Conservation (phyloP, 352 stramenopile species). For the Globisporangium ultimum region DNA sequence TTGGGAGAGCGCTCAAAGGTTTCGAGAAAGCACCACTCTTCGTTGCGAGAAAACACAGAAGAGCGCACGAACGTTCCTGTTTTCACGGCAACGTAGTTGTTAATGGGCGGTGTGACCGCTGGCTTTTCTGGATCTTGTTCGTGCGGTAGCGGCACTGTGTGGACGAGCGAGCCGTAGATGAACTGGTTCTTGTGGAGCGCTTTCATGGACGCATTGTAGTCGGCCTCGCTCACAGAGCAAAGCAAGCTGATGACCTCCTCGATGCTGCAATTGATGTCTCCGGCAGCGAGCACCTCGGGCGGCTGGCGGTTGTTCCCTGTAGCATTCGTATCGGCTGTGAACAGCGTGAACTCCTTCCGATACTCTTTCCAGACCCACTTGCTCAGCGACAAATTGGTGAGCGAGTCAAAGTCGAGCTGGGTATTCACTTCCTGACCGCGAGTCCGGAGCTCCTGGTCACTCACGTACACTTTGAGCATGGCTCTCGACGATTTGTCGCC, state of each 20-base stretch:
- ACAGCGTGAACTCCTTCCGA: conserved; percentile 8
- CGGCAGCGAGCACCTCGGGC: background rate
- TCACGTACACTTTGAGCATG: conserved; percentile 3
- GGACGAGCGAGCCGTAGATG: conserved; percentile 50
- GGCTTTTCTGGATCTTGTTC: background rate
- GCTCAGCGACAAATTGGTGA: conserved; percentile 8
- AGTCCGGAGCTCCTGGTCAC: conserved; percentile 6
- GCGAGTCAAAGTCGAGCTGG: conserved; percentile 7
- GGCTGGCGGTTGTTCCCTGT: too few species aligned
- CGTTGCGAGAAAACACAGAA: conserved; percentile 5
- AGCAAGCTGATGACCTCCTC: conserved; percentile 6
- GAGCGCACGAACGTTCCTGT: conserved; percentile 40
- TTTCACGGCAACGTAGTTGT: conserved; percentile 33
- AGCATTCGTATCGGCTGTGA: background rate
- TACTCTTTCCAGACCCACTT: conserved; percentile 8
- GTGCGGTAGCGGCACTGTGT: conserved; percentile 5
- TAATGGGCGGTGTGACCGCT: too few species aligned
- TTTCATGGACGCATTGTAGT: conserved; percentile 14
- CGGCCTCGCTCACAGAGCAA: background rate
- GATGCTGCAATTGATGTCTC: conserved; percentile 10
- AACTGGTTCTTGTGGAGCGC: conserved; percentile 9
- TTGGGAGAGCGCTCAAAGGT: conserved; percentile 25
- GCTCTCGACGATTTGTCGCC: too few species aligned
- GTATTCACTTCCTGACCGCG: background rate
- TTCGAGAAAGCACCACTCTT: conserved; percentile 53